phyloP scores from a whole-genome alignment of 2,329 filamentous ascomycete genomes.

The Aspergillus hortae region DNA sequence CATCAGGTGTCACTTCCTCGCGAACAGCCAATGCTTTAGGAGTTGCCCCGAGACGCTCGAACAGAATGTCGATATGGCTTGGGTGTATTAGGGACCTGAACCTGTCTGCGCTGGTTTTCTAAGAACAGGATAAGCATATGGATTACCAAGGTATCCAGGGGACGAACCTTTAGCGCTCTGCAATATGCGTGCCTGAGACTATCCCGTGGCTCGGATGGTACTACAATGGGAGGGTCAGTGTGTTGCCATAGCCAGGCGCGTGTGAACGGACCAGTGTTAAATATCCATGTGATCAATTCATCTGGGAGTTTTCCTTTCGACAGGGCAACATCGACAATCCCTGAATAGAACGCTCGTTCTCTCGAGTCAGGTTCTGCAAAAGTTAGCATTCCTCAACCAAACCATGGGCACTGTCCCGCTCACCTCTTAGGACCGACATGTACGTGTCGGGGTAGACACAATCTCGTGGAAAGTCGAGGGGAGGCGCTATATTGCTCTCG shows the following conservation, averaged over 20 bases:
- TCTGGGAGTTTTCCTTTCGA: constrained; percentile 53
- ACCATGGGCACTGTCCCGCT: constrained; percentile 1
- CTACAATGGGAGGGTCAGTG: constrained; percentile 16
- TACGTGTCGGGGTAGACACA: constrained; percentile 29
- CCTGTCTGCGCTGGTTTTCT: constrained; percentile 28
- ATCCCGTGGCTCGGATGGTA: constrained; percentile 54
- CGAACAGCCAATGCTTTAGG: constrained; percentile 42
- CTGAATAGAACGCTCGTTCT: constrained; percentile 59
- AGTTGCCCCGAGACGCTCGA: constrained; percentile 56
- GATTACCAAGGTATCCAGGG: background rate
- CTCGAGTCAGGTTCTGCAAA: constrained; percentile 47
- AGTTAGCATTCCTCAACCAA: constrained; percentile 4
- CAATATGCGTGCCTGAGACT: constrained; percentile 60
- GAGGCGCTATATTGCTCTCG: constrained; percentile 16
- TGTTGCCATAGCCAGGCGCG: background rate
- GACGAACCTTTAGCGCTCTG: constrained; percentile 47
- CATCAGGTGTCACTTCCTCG: constrained; percentile 24
- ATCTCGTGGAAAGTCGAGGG: constrained; percentile 32
- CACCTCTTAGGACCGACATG: constrained; percentile 32
- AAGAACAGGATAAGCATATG: constrained; percentile 9
- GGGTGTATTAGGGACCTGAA: constrained; percentile 35
- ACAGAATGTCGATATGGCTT: constrained; percentile 48
- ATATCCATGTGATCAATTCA: constrained; percentile 64
- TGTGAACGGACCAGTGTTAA: constrained; percentile 29
- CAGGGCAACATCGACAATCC: constrained; percentile 57